Evolutionary conservation across 805 yeast genomes (phyloP), one percentile per base, ranked within the genome.

Genomic region (Wickerhamiella qilinensis): DNA sequence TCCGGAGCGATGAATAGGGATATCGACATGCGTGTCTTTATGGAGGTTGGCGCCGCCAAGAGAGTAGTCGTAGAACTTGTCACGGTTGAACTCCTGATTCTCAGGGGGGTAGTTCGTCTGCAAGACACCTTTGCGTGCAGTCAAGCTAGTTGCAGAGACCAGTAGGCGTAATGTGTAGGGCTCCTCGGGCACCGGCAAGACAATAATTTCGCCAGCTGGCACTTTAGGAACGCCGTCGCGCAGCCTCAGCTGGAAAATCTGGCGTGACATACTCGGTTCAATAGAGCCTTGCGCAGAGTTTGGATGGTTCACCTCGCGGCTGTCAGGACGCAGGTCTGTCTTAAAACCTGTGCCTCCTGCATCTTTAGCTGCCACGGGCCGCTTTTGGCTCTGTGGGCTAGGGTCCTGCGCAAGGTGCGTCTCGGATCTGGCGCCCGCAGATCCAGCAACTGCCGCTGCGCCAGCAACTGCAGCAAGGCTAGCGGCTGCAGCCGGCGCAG

Each of bases 91-190:
- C 8, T 46, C 51, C 2, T 60, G 57, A 27, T 49, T 54, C 15
- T 52, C 49, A 2, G 65, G 62, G 1, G 93, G 93, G 12, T 75
- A 69, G 57, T 86, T 86, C 35, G 82, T 73, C 72, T 77, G 71
- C 24, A 88, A 63, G 6, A 64, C 60, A 4, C 91, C 95, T 24
- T 74, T 72, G 49, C 80, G 71, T 8, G 82, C 64, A 14, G 84
- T 71, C 14, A 71, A 68, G 5, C 88, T 69, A 9, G 93, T 82
- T 2, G 94, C 91, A 28, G 77, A 73, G 42, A 88, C 60, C 39
- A 69, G 68, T 43, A 88, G 63, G 33, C 75, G 65, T 37, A 88
- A 61, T 11, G 44, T 48, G 45, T 63, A 63, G 14, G 60, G 53
- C 41, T 58, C 57, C 24, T 45, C 31, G 12, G 67, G 67, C 25